Evolutionary conservation across 2,329 filamentous ascomycete genomes (phyloP).

Genomic region (Aspergillus chevalieri): DNA sequence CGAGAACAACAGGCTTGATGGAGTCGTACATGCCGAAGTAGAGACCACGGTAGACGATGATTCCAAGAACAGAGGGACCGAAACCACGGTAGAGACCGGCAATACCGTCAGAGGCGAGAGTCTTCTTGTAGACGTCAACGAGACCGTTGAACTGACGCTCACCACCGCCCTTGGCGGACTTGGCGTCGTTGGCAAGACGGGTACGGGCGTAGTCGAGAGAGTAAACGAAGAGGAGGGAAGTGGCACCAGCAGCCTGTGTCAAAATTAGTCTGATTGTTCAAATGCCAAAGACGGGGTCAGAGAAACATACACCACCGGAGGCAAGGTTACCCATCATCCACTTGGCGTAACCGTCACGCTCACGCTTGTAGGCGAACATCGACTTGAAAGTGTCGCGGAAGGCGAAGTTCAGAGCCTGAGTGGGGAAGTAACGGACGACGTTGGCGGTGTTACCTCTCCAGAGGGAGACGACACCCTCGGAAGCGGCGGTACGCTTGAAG

Average conservation of each 20-base stretch:
- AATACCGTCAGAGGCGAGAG: constrained; percentile 95
- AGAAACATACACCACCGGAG: constrained; percentile 87
- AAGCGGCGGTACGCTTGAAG: constrained; percentile 83
- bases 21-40: constrained; percentile 99
- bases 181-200: constrained; percentile 99
- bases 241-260: constrained; percentile 85
- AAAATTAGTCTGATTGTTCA: constrained; percentile 5
- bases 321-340: constrained; percentile 99
- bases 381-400: constrained; percentile 99
- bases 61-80: constrained; percentile 98
- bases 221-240: constrained; percentile 99
- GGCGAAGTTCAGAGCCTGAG: constrained; percentile 99
- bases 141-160: constrained; percentile 99
- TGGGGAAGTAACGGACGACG: constrained; percentile 99
- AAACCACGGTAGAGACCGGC: constrained; percentile 99
- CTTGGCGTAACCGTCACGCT: constrained; percentile 93
- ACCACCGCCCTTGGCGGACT: constrained; percentile 91
- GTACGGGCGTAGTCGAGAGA: constrained; percentile 99
- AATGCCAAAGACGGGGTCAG: background rate
- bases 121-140: constrained; percentile 99
- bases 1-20: constrained; percentile 96
- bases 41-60: constrained; percentile 99
- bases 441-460: constrained; percentile 99
- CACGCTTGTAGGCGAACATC: constrained; percentile 99
- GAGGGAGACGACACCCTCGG: constrained; percentile 90